Base-by-base conservation (phyloP, 805 yeast species). In the Starmerella cellae region DNA sequence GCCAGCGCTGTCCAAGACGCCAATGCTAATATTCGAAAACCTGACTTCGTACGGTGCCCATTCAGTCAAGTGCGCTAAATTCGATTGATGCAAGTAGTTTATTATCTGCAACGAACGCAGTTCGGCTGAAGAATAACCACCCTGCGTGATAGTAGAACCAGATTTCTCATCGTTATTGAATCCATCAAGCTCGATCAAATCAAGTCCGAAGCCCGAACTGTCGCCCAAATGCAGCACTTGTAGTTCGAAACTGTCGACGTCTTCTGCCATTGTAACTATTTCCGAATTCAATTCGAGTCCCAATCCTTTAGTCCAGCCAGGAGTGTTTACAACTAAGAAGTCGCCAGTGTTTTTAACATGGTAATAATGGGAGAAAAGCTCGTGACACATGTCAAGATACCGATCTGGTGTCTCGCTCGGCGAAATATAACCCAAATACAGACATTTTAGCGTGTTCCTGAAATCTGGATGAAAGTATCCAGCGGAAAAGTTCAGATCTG, bases 251-350 rank as follows among this genome's bases (percentile, higher is more conserved):
- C 11, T 24, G 11, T 24, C 28, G 16, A 9, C 6, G 0, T 93
- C 82, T 21, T 65, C 60, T 1, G 72, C 58, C 9, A 58, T 45
- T 0, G 52, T 46, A 39, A 51, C 37, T 2, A 80, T 60, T 22
- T 67, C 62, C 14, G 60, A 64, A n/a, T 82, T 64, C 8, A 85
- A 60, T 37, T 75, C 78, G 14, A 77, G 66, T 0, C 96, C 96
- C 48, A 74, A 75, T 0, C 95, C 96, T 59, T 81, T 82, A 24
- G 84, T 72, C 95, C 95, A 85, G 0, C 95, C 95, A 0, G 95
- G 88, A 1, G 87, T 73, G 53, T 85, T 85, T 3, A 87, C 68
- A 1, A 85, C 58, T 3, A 84, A 60, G 13, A 34, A 16, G 6
- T 40, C 51, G 6, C 19, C 34, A 1, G 33, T 27, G 4, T 37